Base-by-base conservation (phyloP, 108 stramenopile species). In the Nannochloropsis gaditana region DNA sequence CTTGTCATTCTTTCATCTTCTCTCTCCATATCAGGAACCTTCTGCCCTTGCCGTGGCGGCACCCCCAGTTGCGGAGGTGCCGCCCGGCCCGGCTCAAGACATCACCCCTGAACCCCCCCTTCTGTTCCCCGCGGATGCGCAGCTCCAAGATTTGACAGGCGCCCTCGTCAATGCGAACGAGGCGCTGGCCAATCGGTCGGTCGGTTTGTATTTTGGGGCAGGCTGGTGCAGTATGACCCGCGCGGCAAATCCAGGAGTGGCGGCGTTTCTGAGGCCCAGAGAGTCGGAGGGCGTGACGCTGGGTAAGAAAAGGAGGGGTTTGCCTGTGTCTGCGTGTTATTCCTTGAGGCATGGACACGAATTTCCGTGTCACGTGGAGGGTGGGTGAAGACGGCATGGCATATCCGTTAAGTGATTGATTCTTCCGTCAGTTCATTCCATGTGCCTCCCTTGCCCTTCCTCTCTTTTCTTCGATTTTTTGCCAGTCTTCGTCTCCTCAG, bases 211-310 rank as follows among this genome's bases (percentile, higher is more conserved):
- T n/a, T 73, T 73, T 2, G 59, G 59, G 19, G 59, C 59, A n/a
- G 59, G 59, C 19, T 73, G 59, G 59, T 73, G 59, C n/a, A 73
- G 59, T n/a, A 73, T 73, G 59, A 73, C 59, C n/a, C 59, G 59
- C 19, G 59, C 59, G 19, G 59, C 59, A 0, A 73, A 73, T 73
- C 59, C 59, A n/a, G 59, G 59, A n/a, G 59, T 73, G 15, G 15
- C 59, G 59, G 59, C 59, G n/a, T 73, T 15, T 15, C 2, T 73
- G 4, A 73, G 2, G 59, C 19, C 59, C 19, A 73, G 59, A n/a
- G 59, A 73, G n/a, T 2, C 6, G 59, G 59, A 73, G 4, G 59
- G 59, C 19, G 59, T 3, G 59, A 6, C 59, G 15, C n/a, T 73
- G n/a, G 59, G 59, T 73, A n/a, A 73, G 59, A n/a, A 73, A 2